Percentiles rank a stretch among this genome's conserved stretches.
Conservation (phyloP, 345 rosid genomes). For the Xanthoceras sorbifolium region DNA sequence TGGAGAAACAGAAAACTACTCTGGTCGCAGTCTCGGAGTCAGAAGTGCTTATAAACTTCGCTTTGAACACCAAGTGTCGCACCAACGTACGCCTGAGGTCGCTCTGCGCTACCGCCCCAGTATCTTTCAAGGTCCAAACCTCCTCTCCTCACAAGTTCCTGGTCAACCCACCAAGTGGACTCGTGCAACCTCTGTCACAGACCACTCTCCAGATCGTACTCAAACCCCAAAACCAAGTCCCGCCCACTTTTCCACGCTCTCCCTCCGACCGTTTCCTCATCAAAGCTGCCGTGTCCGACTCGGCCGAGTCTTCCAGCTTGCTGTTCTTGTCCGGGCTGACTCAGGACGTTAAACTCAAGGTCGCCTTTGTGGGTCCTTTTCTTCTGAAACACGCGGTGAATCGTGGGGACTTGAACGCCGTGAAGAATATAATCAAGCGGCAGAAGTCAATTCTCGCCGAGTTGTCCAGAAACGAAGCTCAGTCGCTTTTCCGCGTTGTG, state of each 20-base stretch:
- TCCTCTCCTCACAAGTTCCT: conserved; percentile 64
- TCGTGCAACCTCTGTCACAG: conserved; percentile 45
- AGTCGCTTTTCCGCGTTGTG: conserved; percentile 46
- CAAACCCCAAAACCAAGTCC: conserved; percentile 51
- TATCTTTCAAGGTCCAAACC: conserved; percentile 69
- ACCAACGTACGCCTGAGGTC: conserved; percentile 45
- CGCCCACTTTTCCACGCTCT: conserved; percentile 58
- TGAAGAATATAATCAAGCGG: conserved; percentile 47
- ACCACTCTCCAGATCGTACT: conserved; percentile 54
- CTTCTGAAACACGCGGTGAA: conserved; percentile 58
- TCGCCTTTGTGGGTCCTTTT: conserved; percentile 52
- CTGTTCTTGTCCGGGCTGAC: conserved; percentile 37
- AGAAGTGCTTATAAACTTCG: conserved; percentile 52
- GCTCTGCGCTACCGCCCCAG: conserved; percentile 38
- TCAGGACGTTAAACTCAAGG: conserved; percentile 56
- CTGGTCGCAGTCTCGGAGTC: conserved; percentile 39
- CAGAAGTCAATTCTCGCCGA: conserved; percentile 38
- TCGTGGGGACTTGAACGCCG: conserved; percentile 38
- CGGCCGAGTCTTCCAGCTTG: conserved; percentile 29
- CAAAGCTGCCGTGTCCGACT: conserved; percentile 32
- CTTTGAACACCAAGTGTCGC: conserved; percentile 49
- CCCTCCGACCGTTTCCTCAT: conserved; percentile 60
- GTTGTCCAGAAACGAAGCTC: conserved; percentile 35
- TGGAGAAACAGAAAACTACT: conserved; percentile 25
- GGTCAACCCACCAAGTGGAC: conserved; percentile 56